These are phyloP conservation scores for Fraxinus latifolia DNA, from an alignment of 305 asterid genomes.

Conservation along the genomic window DNA sequence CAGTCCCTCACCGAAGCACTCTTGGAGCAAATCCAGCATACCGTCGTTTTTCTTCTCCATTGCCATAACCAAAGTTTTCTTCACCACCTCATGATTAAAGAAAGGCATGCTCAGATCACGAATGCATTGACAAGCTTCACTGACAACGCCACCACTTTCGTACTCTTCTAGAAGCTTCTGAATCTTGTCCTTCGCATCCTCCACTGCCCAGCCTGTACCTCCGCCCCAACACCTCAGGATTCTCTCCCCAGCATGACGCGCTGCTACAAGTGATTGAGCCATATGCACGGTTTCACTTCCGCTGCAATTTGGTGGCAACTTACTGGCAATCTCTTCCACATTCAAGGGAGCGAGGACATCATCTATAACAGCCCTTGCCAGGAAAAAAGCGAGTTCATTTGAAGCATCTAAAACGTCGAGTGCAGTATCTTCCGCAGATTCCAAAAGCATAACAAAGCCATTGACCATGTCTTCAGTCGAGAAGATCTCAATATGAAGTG, in stretches of 20 bases:
- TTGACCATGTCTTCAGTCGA: slow-evolving; percentile 78
- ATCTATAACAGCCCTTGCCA: slow-evolving; percentile 85
- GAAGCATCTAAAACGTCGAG: slow-evolving; percentile 91
- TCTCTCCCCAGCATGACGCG: slow-evolving; percentile 99
- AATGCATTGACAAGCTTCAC: slow-evolving; percentile 89
- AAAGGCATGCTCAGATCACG: slow-evolving; percentile 89
- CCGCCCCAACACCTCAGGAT: slow-evolving; percentile 99
- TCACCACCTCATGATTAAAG: slow-evolving; percentile 93
- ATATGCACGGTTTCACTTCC: slow-evolving; percentile 69
- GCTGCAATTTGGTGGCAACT: slow-evolving; percentile 63
- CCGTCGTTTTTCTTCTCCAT: slow-evolving; percentile 98
- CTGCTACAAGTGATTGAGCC: slow-evolving; percentile 78
- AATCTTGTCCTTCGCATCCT: slow-evolving; percentile 95
- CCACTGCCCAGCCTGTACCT: slow-evolving; percentile 98
- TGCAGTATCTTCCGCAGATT: slow-evolving; percentile 88
- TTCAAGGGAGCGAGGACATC: slow-evolving; percentile 86
- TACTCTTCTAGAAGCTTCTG: slow-evolving; percentile 90
- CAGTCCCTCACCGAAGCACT: slow-evolving; percentile 79
- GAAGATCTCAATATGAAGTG: slow-evolving; percentile 79
- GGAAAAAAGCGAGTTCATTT: slow-evolving; percentile 78
- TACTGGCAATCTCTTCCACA: slow-evolving; percentile 63
- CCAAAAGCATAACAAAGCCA: slow-evolving; percentile 82
- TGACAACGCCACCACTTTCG: slow-evolving; percentile 80
- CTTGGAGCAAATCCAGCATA: slow-evolving; percentile 75
- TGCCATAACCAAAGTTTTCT: slow-evolving; percentile 90